Percentiles rank a stretch among this genome's conserved stretches.
phyloP scores from a whole-genome alignment of 1,284 basidiomycete species.

The Puccinia novopanici region DNA sequence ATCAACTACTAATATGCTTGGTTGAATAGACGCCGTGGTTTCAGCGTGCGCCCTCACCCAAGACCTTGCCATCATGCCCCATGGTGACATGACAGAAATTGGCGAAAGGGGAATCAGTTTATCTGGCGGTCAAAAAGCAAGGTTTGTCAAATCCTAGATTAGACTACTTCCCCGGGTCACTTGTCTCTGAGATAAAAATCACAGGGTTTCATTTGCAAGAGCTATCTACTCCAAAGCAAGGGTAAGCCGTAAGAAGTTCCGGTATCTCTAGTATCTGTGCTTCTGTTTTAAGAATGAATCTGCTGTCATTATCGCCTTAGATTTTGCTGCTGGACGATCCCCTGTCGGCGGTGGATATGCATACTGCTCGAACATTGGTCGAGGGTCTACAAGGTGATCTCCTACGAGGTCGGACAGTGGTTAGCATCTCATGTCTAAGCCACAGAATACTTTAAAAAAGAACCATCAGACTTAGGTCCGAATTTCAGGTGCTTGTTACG shows the following conservation, averaged over 20 bases:
- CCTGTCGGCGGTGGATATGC: constrained; percentile 45
- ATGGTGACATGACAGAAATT: constrained; percentile 51
- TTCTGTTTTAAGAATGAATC: neutral
- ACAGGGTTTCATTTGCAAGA: constrained; percentile 45
- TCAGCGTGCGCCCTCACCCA: constrained; percentile 41
- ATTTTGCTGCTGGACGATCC: constrained; percentile 44
- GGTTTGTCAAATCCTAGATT: constrained; percentile 25
- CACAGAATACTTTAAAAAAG: neutral
- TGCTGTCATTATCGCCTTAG: neutral
- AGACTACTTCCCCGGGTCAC: neutral
- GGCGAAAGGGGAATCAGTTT: constrained; percentile 51
- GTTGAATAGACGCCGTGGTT: constrained; percentile 33
- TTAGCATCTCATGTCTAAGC: constrained; percentile 3
- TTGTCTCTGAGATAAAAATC: neutral
- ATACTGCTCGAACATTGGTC: constrained; percentile 36
- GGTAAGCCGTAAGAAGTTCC: neutral
- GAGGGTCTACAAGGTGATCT: constrained; percentile 41
- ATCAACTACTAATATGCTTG: constrained; percentile 1
- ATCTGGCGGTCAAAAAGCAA: constrained; percentile 50
- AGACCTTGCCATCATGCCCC: constrained; percentile 47
- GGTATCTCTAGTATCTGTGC: too few species aligned
- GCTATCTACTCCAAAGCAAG: constrained; percentile 46
- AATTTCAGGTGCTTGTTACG: constrained; percentile 43
- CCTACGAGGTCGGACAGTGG: constrained; percentile 46
- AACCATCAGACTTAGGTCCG: neutral